Percentiles rank a stretch among this genome's conserved stretches.
phyloP scores from a whole-genome alignment of 78 protist genomes.

The Guillardia theta region DNA sequence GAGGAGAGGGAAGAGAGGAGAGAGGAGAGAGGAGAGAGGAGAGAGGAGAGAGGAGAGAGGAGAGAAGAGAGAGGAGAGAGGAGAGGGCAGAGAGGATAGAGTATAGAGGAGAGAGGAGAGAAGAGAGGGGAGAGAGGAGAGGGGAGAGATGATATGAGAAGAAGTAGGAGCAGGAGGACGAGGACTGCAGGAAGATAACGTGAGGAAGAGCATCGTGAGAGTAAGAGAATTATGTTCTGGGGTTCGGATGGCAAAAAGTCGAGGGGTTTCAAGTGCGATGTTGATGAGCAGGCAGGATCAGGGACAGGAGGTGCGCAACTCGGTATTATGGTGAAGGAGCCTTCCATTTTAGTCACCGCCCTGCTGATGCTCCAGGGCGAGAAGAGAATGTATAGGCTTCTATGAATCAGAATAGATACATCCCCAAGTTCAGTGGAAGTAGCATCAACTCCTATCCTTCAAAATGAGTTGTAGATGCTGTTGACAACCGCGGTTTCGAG shows the following conservation, averaged over 20 bases:
- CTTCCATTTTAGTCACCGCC: too few species aligned
- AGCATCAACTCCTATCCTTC: background rate
- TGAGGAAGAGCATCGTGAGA: background rate
- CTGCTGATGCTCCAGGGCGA: too few species aligned
- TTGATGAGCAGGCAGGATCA: too few species aligned
- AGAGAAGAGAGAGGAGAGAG: background rate
- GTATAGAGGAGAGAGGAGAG: background rate
- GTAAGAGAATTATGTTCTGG: too few species aligned
- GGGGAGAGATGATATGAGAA: background rate
- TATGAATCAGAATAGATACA: too few species aligned
- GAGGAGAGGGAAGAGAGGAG: background rate
- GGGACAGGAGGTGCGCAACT: too few species aligned
- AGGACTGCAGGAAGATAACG: background rate
- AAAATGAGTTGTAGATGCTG: background rate
- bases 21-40: background rate
- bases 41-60: background rate
- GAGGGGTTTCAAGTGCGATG: too few species aligned
- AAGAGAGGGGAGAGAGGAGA: background rate
- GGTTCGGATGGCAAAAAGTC: too few species aligned
- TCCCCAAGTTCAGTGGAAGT: background rate
- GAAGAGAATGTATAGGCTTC: too few species aligned
- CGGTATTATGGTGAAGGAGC: too few species aligned
- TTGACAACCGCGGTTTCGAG: background rate
- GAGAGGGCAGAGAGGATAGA: background rate
- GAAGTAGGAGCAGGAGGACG: background rate